Conservation (phyloP, 345 rosid genomes). For the Erucastrum elatum region DNA sequence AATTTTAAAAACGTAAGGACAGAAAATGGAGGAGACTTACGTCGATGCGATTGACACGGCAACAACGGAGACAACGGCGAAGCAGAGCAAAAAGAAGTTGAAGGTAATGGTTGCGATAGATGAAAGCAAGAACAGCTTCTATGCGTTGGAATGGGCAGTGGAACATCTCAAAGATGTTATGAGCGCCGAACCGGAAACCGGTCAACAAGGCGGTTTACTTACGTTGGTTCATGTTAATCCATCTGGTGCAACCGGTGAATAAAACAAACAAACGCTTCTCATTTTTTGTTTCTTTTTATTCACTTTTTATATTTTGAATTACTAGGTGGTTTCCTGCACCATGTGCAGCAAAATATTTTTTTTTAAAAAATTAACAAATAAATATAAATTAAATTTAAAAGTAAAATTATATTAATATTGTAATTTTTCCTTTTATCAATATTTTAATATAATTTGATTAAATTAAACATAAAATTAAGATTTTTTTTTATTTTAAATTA, state of each 20-base stretch:
- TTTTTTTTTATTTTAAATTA: too few species aligned
- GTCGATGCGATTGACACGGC: constrained; percentile 30
- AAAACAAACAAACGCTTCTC: not conserved
- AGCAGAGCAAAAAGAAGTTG: constrained; percentile 39
- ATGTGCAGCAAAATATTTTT: too few species aligned
- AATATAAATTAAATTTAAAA: too few species aligned
- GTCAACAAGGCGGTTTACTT: constrained; percentile 41
- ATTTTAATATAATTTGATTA: too few species aligned
- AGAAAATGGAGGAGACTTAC: constrained; percentile 37
- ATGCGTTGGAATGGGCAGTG: constrained; percentile 63
- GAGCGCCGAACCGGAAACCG: constrained; percentile 22
- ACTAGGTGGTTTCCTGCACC: too few species aligned
- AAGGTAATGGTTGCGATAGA: constrained; percentile 63
- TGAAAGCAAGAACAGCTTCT: constrained; percentile 64
- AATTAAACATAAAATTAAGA: too few species aligned
- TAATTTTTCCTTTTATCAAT: too few species aligned
- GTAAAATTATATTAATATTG: too few species aligned
- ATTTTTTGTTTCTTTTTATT: not conserved
- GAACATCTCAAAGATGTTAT: constrained; percentile 39
- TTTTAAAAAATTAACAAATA: too few species aligned
- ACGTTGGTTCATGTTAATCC: constrained; percentile 61
- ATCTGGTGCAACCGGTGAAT: constrained; percentile 54
- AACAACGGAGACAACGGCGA: not conserved
- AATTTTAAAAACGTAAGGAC: not conserved
- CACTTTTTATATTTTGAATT: not conserved